phyloP scores from a whole-genome alignment of 176 grass and related monocot species.

The Paspalum vaginatum region DNA sequence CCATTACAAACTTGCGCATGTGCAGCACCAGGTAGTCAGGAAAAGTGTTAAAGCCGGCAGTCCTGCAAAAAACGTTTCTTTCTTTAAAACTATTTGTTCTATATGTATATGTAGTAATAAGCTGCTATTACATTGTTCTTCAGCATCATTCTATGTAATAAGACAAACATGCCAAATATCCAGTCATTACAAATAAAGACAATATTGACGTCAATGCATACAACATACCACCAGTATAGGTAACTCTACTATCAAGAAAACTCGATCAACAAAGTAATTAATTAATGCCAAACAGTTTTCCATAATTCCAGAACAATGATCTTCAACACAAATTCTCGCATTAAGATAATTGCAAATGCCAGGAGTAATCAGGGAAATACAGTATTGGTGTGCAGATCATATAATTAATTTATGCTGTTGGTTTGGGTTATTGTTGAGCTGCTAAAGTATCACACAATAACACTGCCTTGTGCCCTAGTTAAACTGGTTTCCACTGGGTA shows the following conservation, averaged over 20 bases:
- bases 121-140: background rate
- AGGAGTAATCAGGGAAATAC: background rate
- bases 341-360: background rate
- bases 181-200: conserved; percentile 8
- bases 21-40: conserved; percentile 96
- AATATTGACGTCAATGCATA: background rate
- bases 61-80: conserved; percentile 47
- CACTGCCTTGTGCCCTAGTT: background rate
- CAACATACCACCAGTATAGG: background rate
- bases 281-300: background rate
- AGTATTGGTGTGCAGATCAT: background rate
- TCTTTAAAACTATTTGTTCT: conserved; percentile 15
- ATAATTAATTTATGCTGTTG: background rate
- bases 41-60: conserved; percentile 80
- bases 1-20: conserved; percentile 99
- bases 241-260: conserved; percentile 13
- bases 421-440: conserved; percentile 2
- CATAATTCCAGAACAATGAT: no score
- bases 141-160: conserved; percentile 5
- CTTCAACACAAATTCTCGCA: no score
- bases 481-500: background rate
- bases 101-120: background rate
- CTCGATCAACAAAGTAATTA: conserved; percentile 4
- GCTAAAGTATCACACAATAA: background rate
- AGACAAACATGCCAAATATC: background rate